phyloP scores from a whole-genome alignment of 805 yeast species.

The Hanseniaspora guilliermondii region DNA sequence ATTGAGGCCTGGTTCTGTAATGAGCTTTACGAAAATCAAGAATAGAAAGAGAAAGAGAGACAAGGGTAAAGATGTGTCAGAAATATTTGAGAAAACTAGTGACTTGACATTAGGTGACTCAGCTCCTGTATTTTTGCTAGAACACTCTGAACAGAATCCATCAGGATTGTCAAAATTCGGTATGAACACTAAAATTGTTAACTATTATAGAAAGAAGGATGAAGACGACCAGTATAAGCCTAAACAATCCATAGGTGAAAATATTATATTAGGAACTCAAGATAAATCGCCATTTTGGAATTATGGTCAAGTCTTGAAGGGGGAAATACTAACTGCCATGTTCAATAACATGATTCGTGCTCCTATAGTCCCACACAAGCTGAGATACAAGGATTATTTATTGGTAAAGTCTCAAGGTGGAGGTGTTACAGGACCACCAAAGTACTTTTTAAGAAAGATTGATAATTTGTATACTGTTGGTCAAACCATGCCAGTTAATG shows the following conservation, averaged over 20 bases:
- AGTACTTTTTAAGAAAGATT: slow-evolving; percentile 55
- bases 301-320: slow-evolving; percentile 91
- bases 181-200: slow-evolving; percentile 88
- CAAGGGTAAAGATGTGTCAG: slow-evolving; percentile 66
- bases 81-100: slow-evolving; percentile 54
- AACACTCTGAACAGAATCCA: slow-evolving; percentile 85
- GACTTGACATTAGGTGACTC: slow-evolving; percentile 80
- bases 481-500: slow-evolving; percentile 83
- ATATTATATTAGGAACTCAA: slow-evolving; percentile 89
- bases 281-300: slow-evolving; percentile 98
- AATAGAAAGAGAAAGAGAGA: slow-evolving; percentile 78
- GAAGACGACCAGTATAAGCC: slow-evolving; percentile 81
- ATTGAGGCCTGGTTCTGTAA: slow-evolving; percentile 63
- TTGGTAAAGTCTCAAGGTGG: slow-evolving; percentile 69
- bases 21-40: slow-evolving; percentile 65
- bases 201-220: slow-evolving; percentile 74
- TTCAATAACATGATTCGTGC: slow-evolving; percentile 88
- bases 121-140: slow-evolving; percentile 64
- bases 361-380: slow-evolving; percentile 81
- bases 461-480: slow-evolving; percentile 78
- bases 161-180: slow-evolving; percentile 75
- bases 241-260: slow-evolving; percentile 80
- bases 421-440: slow-evolving; percentile 46
- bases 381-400: slow-evolving; percentile 65
- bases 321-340: slow-evolving; percentile 83